Percentiles rank a stretch among this genome's conserved stretches.
phyloP scores from a whole-genome alignment of 2,329 filamentous ascomycete species.

The Exophiala xenobiotica region DNA sequence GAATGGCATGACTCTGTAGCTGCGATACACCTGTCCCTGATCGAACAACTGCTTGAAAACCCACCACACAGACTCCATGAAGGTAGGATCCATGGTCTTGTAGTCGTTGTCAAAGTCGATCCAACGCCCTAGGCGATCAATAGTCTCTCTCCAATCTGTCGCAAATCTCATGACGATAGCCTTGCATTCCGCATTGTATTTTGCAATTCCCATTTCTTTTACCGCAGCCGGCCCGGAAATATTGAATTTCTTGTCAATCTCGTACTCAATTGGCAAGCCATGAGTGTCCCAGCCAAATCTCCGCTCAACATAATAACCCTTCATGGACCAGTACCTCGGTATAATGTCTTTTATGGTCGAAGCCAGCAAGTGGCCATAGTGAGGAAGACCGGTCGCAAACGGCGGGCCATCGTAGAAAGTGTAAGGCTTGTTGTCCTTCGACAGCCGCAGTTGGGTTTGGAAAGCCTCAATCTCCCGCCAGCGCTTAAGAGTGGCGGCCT shows the following conservation, averaged over 20 bases:
- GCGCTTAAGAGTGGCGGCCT: conserved; percentile 77
- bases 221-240: conserved; percentile 83
- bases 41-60: conserved; percentile 85
- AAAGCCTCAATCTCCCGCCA: conserved; percentile 96
- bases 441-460: conserved; percentile 81
- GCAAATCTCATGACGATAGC: conserved; percentile 87
- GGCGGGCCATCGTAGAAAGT: conserved; percentile 91
- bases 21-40: conserved; percentile 80
- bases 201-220: conserved; percentile 73
- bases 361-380: conserved; percentile 71
- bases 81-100: conserved; percentile 86
- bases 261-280: conserved; percentile 84
- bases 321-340: conserved; percentile 90
- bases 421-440: conserved; percentile 76
- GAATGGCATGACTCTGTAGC: conserved; percentile 85
- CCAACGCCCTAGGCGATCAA: conserved; percentile 82
- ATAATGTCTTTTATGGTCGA: conserved; percentile 94
- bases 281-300: conserved; percentile 91
- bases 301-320: conserved; percentile 80
- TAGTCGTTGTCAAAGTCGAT: conserved; percentile 94
- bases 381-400: conserved; percentile 58
- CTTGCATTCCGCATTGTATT: conserved; percentile 82
- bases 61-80: conserved; percentile 94
- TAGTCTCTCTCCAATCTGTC: conserved; percentile 75
- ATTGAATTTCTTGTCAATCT: conserved; percentile 88